Evolutionary conservation across 2,329 filamentous ascomycete species (phyloP).

Genomic region (Diaporthe velutina): DNA sequence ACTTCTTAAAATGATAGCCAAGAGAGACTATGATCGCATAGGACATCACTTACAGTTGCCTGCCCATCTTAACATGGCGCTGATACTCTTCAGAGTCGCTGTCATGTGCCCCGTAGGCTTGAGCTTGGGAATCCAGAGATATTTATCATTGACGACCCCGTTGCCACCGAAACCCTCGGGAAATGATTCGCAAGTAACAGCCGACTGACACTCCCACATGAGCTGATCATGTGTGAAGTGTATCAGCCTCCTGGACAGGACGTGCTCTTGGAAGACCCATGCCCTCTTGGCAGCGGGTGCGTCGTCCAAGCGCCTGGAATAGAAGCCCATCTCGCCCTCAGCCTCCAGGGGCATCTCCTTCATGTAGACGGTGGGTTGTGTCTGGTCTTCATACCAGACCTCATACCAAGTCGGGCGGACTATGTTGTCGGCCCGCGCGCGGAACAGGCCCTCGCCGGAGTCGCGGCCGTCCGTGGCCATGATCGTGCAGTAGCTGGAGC

Average conservation of each 20-base stretch:
- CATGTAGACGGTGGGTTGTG: background rate
- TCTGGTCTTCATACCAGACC: background rate
- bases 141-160: background rate
- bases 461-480: background rate
- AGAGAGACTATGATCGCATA: no score
- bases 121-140: background rate
- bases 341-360: background rate
- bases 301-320: background rate
- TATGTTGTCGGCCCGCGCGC: background rate
- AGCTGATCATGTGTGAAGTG: background rate
- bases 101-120: background rate
- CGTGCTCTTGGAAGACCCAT: background rate
- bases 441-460: background rate
- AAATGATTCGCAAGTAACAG: background rate
- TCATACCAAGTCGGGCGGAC: background rate
- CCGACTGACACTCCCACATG: background rate
- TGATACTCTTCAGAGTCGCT: background rate
- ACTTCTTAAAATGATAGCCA: background rate
- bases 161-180: background rate
- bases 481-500: background rate
- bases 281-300: background rate
- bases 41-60: background rate
- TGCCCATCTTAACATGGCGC: background rate
- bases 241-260: background rate
- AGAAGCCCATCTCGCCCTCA: background rate